Evolutionary conservation across 352 stramenopile genomes (phyloP).

Genomic region (Pythium plurisporium): DNA sequence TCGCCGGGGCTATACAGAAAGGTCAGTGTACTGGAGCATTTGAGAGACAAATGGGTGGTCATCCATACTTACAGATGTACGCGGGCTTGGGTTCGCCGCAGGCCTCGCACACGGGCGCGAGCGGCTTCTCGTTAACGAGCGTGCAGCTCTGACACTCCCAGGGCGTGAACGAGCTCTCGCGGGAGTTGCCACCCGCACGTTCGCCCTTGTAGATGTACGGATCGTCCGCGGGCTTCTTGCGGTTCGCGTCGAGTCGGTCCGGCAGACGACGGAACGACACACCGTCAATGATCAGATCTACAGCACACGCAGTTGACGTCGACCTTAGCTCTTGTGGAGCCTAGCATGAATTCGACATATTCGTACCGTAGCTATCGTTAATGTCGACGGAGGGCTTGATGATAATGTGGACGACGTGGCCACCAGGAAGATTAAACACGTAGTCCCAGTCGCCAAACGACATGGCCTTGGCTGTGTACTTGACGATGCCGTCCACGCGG

Average conservation of each 20-base stretch:
- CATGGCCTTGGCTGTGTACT: conserved; percentile 69
- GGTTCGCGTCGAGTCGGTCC: conserved; percentile 40
- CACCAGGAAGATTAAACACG: conserved; percentile 76
- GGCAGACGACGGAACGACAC: conserved; percentile 76
- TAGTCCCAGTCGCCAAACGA: conserved; percentile 85
- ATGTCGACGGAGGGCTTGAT: conserved; percentile 83
- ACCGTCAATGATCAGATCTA: conserved; percentile 78
- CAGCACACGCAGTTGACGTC: too few species aligned
- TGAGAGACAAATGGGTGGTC: too few species aligned
- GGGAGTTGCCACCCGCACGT: conserved; percentile 21
- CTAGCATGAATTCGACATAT: too few species aligned
- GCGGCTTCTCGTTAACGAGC: conserved; percentile 73
- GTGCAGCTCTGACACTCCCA: conserved; percentile 74
- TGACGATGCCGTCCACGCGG: conserved; percentile 74
- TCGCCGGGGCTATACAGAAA: conserved; percentile 49
- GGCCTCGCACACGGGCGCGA: conserved; percentile 69
- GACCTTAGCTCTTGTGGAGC: too few species aligned
- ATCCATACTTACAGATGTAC: conserved; percentile 45
- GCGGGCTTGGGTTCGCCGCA: conserved; percentile 60
- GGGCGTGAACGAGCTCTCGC: conserved; percentile 52
- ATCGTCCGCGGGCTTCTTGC: conserved; percentile 26
- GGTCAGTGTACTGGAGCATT: too few species aligned
- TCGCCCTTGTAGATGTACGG: conserved; percentile 44
- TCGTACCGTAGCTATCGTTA: conserved; percentile 82
- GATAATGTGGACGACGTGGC: conserved; percentile 78